Percentiles rank a stretch among this genome's conserved stretches.
Evolutionary conservation across 441 rosid species (phyloP).

Genomic region (Populus hybrid): DNA sequence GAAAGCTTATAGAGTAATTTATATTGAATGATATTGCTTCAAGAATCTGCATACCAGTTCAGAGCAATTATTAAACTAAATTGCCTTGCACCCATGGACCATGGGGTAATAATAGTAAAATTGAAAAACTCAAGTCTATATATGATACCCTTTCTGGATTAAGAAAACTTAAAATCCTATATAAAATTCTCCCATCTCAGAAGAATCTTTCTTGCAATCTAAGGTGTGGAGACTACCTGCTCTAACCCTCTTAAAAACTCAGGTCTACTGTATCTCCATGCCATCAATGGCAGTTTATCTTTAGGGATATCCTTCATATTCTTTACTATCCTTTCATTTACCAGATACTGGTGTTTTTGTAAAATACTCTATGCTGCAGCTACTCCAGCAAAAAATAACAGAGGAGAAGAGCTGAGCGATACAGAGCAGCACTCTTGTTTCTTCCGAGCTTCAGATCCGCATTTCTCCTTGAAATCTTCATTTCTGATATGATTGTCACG

Average conservation of each 20-base stretch:
- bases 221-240: neutral
- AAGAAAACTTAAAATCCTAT: neutral
- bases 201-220: neutral
- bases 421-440: neutral
- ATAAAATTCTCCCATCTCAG: neutral
- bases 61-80: neutral
- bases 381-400: neutral
- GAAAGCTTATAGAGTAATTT: neutral
- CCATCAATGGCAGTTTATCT: neutral
- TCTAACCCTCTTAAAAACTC: neutral
- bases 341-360: neutral
- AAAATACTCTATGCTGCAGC: neutral
- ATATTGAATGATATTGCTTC: neutral
- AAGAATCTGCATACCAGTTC: neutral
- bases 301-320: neutral
- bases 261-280: neutral
- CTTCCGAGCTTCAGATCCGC: neutral
- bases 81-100: neutral
- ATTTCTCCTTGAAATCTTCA: neutral
- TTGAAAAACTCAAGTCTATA: neutral
- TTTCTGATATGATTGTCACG: neutral
- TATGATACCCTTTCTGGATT: neutral
- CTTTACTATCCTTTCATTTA: neutral
- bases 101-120: neutral
- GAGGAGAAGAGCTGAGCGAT: neutral